Conservation (phyloP, 108 stramenopile genomes). For the Fistulifera pelliculosa region DNA sequence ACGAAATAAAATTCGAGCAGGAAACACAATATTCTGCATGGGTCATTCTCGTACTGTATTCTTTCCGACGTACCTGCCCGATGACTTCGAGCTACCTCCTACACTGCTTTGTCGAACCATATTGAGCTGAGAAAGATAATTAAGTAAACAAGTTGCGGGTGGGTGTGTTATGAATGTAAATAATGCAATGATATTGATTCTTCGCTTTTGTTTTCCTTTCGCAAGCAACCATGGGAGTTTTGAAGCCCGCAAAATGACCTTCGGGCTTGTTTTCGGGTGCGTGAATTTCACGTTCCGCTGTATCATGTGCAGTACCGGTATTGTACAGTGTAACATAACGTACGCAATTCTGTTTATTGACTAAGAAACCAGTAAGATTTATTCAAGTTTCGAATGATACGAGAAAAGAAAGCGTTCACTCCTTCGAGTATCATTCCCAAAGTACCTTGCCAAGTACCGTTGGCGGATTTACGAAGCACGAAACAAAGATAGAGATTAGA, state of each 20-base stretch:
- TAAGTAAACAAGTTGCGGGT: not conserved
- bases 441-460: too few relatives aligned
- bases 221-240: not conserved
- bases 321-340: not conserved
- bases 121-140: not conserved
- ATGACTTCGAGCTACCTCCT: not conserved
- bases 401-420: not conserved
- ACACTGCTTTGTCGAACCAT: not conserved
- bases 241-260: too few relatives aligned
- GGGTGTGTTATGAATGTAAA: not conserved
- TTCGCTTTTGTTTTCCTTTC: constrained; percentile 1
- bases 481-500: too few relatives aligned
- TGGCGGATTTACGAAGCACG: too few relatives aligned
- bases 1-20: too few relatives aligned
- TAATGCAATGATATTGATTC: too few relatives aligned
- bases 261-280: not conserved
- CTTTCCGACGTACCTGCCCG: not conserved
- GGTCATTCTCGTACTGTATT: too few relatives aligned
- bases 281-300: not conserved
- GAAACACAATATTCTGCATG: too few relatives aligned
- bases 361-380: not conserved
- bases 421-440: too few relatives aligned
- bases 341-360: not conserved
- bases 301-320: not conserved
- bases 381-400: not conserved